phyloP scores from a whole-genome alignment of 2,329 filamentous ascomycete genomes.

The Fusarium coffeatum region DNA sequence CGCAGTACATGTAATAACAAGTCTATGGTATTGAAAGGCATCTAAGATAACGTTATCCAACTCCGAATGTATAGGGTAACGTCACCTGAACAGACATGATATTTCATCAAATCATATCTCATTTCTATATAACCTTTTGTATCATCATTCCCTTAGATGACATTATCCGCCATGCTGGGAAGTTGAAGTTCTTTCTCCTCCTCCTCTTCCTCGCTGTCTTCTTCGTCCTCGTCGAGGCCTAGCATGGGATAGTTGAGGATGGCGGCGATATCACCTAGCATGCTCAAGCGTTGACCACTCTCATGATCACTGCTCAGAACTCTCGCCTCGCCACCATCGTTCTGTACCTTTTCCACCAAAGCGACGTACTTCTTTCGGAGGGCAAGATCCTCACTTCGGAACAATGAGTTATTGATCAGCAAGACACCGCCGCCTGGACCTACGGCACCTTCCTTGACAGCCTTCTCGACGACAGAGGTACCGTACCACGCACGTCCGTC shows the following conservation, averaged over 20 bases:
- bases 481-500: conserved; percentile 95
- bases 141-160: conserved; percentile 45
- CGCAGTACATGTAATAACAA: not conserved
- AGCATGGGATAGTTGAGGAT: conserved; percentile 89
- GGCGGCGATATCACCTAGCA: conserved; percentile 87
- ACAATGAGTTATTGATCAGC: conserved; percentile 87
- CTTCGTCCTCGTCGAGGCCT: conserved; percentile 80
- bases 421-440: conserved; percentile 81
- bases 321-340: conserved; percentile 85
- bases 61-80: conserved; percentile 5
- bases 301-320: conserved; percentile 95
- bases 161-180: conserved; percentile 43
- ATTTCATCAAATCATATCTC: conserved; percentile 19
- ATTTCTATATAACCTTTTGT: conserved; percentile 19
- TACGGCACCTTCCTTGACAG: conserved; percentile 88
- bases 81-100: not conserved
- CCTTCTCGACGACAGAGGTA: conserved; percentile 80
- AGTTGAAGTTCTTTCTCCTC: conserved; percentile 28
- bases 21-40: not conserved
- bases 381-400: conserved; percentile 82
- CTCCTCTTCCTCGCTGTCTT: conserved; percentile 52
- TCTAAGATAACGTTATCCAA: not conserved
- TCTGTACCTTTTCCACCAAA: conserved; percentile 88
- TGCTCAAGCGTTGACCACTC: conserved; percentile 86
- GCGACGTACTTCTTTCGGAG: conserved; percentile 83